Base-by-base conservation (phyloP, 768 basidiomycete genomes). In the Hebeloma cylindrosporum region DNA sequence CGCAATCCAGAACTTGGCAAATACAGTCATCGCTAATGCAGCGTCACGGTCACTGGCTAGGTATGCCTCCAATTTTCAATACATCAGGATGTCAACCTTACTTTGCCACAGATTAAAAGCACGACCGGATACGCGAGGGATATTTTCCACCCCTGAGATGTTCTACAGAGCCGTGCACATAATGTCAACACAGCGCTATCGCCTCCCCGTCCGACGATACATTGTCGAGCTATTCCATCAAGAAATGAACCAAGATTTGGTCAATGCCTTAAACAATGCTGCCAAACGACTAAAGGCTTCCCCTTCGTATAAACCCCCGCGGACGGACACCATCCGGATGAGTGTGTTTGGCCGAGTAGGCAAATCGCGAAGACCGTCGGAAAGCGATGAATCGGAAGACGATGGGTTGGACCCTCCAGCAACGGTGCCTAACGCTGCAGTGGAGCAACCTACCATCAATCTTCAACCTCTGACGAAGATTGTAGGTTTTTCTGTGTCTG, bases 1-100 rank as follows among this genome's bases (percentile, higher is more conserved):
- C 3, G 89, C 91, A 3, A 89, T 99, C 38, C 87, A 93, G 56
- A 97, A 97, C 61, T 73, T 99, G 30, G 85, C 88, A 21, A 99
- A 99, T 60, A 91, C 93, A 14, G 93, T 98, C 39, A 88, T 98
- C 46, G 93, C 94, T 0, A 94, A 94, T 58, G 82, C 90, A 17
- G 93, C 96, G 1, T 98, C 96, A 17, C 80, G 92, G 34, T 85
- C 91, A 13, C 71, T 99, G 28, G 85, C 91, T 21, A 81, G 80
- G 93, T 93, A 58, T 51, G 77, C 14, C 5, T 37, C 30, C 22
- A 14, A 29, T 25, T 26, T 42, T 16, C 17, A 13, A 28, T 40
- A 40, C 31, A 9, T 17, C 32, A 18, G 44, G 27, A 29, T 45
- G 28, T 49, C 34, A 20, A 33, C 8, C 22, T 46, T 16, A 4